Evolutionary conservation across 1,139 yeast genomes (phyloP).

Genomic region (Debaryomycetaceae sp.): DNA sequence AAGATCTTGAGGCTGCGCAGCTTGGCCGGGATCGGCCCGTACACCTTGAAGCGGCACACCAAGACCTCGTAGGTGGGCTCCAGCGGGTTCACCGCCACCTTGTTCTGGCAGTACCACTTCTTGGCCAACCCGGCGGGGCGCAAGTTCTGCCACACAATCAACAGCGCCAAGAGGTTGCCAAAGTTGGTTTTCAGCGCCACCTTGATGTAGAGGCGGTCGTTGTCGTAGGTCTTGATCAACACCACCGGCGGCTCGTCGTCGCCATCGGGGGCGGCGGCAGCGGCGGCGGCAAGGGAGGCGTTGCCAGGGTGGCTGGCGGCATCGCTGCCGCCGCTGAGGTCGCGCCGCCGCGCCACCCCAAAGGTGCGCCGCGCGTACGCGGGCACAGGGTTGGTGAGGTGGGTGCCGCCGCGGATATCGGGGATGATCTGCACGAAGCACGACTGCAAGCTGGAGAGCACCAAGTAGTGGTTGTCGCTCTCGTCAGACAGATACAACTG

Average conservation of each 20-base stretch:
- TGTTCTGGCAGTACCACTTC: constrained; percentile 49
- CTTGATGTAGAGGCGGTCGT: constrained; percentile 44
- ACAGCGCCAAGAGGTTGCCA: constrained; percentile 43
- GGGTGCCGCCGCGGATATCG: constrained; percentile 14
- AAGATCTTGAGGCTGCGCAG: constrained; percentile 37
- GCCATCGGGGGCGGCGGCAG: constrained; percentile 1
- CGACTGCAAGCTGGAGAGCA: constrained; percentile 36
- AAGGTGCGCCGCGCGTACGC: constrained; percentile 5
- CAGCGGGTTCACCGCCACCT: constrained; percentile 24
- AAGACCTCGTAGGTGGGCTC: constrained; percentile 40
- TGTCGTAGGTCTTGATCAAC: constrained; percentile 43
- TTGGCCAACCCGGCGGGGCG: constrained; percentile 54
- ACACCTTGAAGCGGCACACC: constrained; percentile 63
- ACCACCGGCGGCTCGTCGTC: constrained; percentile 39
- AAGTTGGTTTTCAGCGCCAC: constrained; percentile 42
- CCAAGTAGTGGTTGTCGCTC: constrained; percentile 27
- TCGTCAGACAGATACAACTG: constrained; percentile 34
- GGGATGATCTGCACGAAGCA: constrained; percentile 40
- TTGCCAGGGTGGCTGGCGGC: not conserved
- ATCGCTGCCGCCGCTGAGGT: not conserved
- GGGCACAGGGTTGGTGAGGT: constrained; percentile 10
- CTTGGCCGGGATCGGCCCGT: constrained; percentile 54
- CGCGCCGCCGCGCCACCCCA: constrained; percentile 1
- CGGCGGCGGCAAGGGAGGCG: not conserved
- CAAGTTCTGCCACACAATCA: constrained; percentile 63